Percentiles rank a stretch among this genome's conserved stretches.
These are phyloP conservation scores for Tetrahymena borealis DNA, from an alignment of 73 alveolate species.

Conservation along the genomic window DNA sequence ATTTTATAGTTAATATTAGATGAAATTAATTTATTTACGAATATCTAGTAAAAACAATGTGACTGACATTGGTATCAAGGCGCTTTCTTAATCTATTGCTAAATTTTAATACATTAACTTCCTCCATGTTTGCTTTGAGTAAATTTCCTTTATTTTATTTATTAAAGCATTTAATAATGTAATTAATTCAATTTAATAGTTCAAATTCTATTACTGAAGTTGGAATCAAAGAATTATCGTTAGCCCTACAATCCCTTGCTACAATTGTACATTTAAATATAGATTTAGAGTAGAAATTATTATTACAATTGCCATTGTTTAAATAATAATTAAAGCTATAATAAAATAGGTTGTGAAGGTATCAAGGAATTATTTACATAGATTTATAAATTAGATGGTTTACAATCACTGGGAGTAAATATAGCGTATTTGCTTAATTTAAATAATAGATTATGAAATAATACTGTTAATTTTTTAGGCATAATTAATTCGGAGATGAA, in stretches of 20 bases:
- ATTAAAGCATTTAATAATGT: not conserved
- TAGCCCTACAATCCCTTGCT: not conserved
- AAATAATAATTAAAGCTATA: not conserved
- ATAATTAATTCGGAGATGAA: not conserved
- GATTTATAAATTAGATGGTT: not conserved
- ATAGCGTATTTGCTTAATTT: not conserved
- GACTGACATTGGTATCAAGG: not conserved
- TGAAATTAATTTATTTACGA: not conserved
- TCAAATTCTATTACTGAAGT: not conserved
- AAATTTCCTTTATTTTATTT: not conserved
- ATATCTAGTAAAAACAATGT: not conserved
- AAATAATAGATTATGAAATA: not conserved
- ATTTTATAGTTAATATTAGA: too few species aligned
- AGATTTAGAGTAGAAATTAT: not conserved
- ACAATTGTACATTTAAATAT: not conserved
- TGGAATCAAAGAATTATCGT: not conserved
- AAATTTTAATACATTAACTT: not conserved
- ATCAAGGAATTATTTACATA: not conserved
- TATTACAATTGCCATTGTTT: not conserved
- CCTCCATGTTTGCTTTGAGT: not conserved
- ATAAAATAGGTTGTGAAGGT: not conserved
- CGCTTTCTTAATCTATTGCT: not conserved
- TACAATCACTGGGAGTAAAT: not conserved
- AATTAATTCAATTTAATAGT: not conserved
- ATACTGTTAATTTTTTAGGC: not conserved